These are phyloP conservation scores for Pachyrhizus erosus DNA, from an alignment of 306 rosid genomes.

Conservation along the genomic window DNA sequence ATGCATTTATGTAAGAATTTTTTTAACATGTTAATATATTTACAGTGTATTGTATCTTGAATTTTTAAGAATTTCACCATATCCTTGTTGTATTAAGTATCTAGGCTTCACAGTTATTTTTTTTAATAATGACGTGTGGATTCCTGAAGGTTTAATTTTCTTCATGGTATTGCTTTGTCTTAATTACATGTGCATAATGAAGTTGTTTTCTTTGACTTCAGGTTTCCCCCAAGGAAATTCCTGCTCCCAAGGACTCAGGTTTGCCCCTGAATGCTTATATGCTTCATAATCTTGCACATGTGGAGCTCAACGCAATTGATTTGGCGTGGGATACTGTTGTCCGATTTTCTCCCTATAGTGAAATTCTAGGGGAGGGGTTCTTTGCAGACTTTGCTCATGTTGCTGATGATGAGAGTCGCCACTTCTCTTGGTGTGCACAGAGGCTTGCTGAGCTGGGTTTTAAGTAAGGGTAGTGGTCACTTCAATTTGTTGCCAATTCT, in stretches of 20 bases:
- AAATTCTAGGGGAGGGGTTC: constrained; percentile 81
- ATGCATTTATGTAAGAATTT: background rate
- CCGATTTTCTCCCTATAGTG: constrained; percentile 78
- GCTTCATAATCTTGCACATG: constrained; percentile 96
- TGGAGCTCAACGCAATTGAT: constrained; percentile 96
- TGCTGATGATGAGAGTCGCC: constrained; percentile 96
- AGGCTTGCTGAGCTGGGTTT: constrained; percentile 96
- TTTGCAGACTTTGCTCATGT: constrained; percentile 95
- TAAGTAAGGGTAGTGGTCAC: constrained; percentile 63
- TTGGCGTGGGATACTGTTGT: constrained; percentile 98
- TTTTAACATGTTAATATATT: background rate
- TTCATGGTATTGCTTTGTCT: background rate
- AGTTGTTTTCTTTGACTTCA: constrained; percentile 39
- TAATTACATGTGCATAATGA: background rate
- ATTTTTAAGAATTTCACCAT: background rate
- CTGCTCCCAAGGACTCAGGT: constrained; percentile 82
- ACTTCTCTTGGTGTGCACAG: constrained; percentile 93
- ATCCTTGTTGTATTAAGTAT: background rate
- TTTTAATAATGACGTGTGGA: background rate
- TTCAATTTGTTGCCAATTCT: constrained; percentile 23
- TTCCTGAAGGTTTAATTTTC: background rate
- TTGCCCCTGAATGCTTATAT: constrained; percentile 93
- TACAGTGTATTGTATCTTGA: background rate
- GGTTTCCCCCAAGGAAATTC: constrained; percentile 92
- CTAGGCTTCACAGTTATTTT: background rate